phyloP scores from a whole-genome alignment of 352 stramenopile species.

The Globisporangium splendens region DNA sequence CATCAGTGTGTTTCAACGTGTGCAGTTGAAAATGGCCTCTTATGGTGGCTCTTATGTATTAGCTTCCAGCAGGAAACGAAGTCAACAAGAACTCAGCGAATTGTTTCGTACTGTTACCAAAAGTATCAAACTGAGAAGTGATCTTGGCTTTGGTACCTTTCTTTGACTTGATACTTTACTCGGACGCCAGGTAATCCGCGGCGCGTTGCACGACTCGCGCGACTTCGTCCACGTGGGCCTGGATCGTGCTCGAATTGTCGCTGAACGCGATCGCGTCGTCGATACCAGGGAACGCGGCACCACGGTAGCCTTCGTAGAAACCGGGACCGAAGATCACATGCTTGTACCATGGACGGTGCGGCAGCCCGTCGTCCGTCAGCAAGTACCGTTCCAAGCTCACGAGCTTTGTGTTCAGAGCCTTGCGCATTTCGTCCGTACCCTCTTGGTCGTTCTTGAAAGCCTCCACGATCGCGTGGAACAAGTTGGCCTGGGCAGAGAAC shows the following conservation, averaged over 20 bases:
- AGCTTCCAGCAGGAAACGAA: no score
- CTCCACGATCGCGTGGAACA: constrained; percentile 23
- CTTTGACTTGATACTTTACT: no score
- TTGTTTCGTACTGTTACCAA: no score
- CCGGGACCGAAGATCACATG: constrained; percentile 57
- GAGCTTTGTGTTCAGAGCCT: constrained; percentile 43
- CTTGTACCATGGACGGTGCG: constrained; percentile 55
- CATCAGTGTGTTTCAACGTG: no score
- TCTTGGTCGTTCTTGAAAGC: constrained; percentile 3
- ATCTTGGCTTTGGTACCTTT: no score
- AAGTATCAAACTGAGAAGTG: no score
- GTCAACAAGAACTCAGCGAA: no score
- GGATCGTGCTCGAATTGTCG: constrained; percentile 28
- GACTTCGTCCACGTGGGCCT: constrained; percentile 21
- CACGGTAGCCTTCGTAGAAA: constrained; percentile 51
- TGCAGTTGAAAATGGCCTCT: no score
- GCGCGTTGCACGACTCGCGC: no score
- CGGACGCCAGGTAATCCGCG: no score
- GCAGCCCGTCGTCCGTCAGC: constrained; percentile 29
- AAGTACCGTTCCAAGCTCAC: constrained; percentile 47
- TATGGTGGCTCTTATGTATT: no score
- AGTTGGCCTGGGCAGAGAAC: constrained; percentile 28
- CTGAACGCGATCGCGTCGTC: constrained; percentile 43
- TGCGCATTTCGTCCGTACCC: not conserved
- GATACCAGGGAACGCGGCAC: constrained; percentile 47